Evolutionary conservation across 148 eudicot genomes (phyloP).

Genomic region (Amaranthus palmeri): DNA sequence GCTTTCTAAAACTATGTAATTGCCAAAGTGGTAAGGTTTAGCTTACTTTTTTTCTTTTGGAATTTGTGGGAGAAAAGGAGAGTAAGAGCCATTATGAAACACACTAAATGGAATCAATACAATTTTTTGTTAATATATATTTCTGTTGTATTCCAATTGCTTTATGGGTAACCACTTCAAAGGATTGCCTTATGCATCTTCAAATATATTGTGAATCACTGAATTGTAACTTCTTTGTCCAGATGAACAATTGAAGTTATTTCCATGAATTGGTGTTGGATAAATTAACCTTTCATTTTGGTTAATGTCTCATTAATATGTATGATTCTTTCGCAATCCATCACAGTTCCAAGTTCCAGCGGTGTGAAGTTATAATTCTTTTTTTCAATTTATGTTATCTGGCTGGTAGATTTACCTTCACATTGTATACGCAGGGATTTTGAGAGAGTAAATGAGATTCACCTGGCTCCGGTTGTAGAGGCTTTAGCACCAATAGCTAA

Average conservation of each 20-base stretch:
- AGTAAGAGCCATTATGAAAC: neutral
- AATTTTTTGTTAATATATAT: neutral
- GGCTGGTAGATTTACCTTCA: conserved; percentile 2
- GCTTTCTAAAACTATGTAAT: too few relatives aligned
- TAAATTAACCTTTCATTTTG: neutral
- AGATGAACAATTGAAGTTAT: neutral
- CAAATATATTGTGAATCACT: neutral
- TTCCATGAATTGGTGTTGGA: neutral
- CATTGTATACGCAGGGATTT: conserved; percentile 65
- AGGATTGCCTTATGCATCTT: neutral
- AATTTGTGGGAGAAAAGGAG: neutral
- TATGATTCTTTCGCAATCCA: neutral
- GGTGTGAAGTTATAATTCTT: neutral
- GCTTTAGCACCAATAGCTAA: conserved; percentile 78
- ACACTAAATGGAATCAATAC: neutral
- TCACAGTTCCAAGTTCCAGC: conserved; percentile 3
- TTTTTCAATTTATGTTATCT: neutral
- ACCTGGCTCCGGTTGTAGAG: conserved; percentile 64
- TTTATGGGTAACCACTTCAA: neutral
- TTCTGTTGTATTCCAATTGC: neutral
- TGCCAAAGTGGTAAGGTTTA: neutral
- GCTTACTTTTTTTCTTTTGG: neutral
- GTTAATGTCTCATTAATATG: neutral
- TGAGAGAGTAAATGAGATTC: conserved; percentile 54
- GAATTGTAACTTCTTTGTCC: neutral